Conservation (phyloP, 2,329 filamentous ascomycete species). For the Cladophialophora yegresii region DNA sequence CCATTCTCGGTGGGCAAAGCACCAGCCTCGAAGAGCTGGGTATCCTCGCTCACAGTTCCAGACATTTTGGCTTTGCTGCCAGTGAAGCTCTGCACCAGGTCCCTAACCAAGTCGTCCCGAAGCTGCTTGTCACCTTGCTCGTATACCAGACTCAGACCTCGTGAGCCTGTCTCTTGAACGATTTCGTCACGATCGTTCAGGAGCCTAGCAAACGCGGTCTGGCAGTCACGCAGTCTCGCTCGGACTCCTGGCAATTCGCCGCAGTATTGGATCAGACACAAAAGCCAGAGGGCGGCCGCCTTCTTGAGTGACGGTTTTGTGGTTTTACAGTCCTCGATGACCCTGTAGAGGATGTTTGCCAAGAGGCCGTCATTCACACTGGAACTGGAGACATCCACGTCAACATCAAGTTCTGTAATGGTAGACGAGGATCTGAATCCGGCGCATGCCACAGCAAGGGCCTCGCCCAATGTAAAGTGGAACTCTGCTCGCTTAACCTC, state of each 20-base stretch:
- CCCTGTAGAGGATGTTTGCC: conserved; percentile 65
- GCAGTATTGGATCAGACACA: conserved; percentile 88
- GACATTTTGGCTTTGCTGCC: conserved; percentile 69
- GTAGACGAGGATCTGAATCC: conserved; percentile 84
- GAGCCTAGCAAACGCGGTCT: conserved; percentile 83
- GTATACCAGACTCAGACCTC: conserved; percentile 89
- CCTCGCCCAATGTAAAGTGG: conserved; percentile 88
- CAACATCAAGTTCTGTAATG: conserved; percentile 73
- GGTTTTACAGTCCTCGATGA: conserved; percentile 74
- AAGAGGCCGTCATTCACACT: conserved; percentile 47
- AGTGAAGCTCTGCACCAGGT: conserved; percentile 86
- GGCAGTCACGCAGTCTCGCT: conserved; percentile 71
- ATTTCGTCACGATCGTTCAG: conserved; percentile 87
- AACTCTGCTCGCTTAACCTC: conserved; percentile 83
- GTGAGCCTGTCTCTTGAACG: conserved; percentile 91
- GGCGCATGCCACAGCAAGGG: conserved; percentile 72
- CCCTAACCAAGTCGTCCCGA: conserved; percentile 79
- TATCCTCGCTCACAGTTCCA: conserved; percentile 82
- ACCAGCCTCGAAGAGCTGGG: conserved; percentile 89
- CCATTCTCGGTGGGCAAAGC: conserved; percentile 87
- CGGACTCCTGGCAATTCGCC: conserved; percentile 72
- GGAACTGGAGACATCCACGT: conserved; percentile 51
- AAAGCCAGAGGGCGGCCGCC: conserved; percentile 91
- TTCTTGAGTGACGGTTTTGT: conserved; percentile 89
- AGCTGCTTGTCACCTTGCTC: conserved; percentile 82